phyloP scores from a whole-genome alignment of 805 yeast species.

The Spathaspora hagerdaliae region DNA sequence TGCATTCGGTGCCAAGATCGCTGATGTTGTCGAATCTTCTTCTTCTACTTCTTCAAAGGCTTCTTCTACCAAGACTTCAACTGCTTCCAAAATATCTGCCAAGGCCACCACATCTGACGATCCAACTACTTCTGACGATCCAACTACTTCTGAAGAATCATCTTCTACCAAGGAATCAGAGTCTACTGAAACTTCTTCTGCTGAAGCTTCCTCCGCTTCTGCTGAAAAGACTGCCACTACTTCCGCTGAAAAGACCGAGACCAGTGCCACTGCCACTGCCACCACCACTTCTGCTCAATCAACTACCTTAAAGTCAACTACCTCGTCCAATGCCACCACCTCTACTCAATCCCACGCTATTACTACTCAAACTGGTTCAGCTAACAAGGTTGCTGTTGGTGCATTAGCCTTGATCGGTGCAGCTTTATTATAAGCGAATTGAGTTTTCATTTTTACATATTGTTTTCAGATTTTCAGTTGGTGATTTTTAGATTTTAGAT shows the following conservation, averaged over 20 bases:
- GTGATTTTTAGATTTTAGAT: too few relatives aligned
- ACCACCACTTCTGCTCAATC: slow-evolving; percentile 8
- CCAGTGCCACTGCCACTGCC: slow-evolving; percentile 4
- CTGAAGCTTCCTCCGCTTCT: slow-evolving; percentile 8
- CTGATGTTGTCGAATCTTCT: slow-evolving; percentile 22
- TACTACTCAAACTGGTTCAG: slow-evolving; percentile 25
- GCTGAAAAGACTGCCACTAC: slow-evolving; percentile 6
- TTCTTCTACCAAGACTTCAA: slow-evolving; percentile 27
- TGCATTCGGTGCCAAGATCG: slow-evolving; percentile 30
- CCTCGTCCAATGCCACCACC: slow-evolving; percentile 15
- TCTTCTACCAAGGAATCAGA: slow-evolving; percentile 8
- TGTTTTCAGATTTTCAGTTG: too few relatives aligned
- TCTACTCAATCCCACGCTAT: slow-evolving; percentile 17
- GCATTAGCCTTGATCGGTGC: slow-evolving; percentile 41
- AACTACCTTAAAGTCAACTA: slow-evolving; percentile 12
- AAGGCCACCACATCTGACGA: slow-evolving; percentile 11
- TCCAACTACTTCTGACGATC: slow-evolving; percentile 10
- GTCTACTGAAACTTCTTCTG: slow-evolving; percentile 9
- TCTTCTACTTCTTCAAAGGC: slow-evolving; percentile 23
- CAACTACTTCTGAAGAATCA: slow-evolving; percentile 8
- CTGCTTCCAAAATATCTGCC: slow-evolving; percentile 15
- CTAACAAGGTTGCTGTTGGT: slow-evolving; percentile 16
- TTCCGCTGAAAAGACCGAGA: slow-evolving; percentile 4
- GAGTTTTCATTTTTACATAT: too few relatives aligned
- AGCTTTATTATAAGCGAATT: slow-evolving; percentile 21